These are phyloP conservation scores for Schizochytrium sp. DNA, from an alignment of 108 stramenopile genomes.

Conservation along the genomic window DNA sequence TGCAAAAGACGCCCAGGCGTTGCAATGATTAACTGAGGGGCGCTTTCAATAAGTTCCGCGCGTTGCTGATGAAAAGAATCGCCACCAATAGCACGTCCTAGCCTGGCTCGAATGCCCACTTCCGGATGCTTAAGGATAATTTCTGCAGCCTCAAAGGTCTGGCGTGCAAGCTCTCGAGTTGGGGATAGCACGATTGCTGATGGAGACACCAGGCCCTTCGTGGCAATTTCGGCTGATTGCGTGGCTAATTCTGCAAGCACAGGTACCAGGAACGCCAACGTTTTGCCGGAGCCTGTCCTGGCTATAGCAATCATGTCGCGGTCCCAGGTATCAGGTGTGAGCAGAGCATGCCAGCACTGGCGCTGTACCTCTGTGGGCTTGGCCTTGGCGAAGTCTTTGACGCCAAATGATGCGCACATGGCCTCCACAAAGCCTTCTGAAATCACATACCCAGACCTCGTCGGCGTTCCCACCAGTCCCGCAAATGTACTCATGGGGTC, in stretches of 20 bases:
- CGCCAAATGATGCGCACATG: neutral
- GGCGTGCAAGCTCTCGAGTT: slow-evolving; percentile 77
- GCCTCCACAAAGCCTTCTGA: slow-evolving; percentile 40
- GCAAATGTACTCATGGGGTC: neutral
- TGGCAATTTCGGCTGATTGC: slow-evolving; percentile 65
- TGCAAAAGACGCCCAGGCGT: slow-evolving; percentile 77
- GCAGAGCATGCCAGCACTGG: slow-evolving; percentile 5
- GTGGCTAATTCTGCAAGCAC: slow-evolving; percentile 59
- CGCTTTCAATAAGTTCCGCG: slow-evolving; percentile 67
- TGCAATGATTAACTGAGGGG: slow-evolving; percentile 67
- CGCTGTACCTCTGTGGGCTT: slow-evolving; percentile 55
- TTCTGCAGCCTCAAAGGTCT: slow-evolving; percentile 70
- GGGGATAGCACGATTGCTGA: slow-evolving; percentile 74
- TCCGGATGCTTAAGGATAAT: slow-evolving; percentile 70
- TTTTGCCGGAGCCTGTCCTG: slow-evolving; percentile 79
- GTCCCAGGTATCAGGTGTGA: neutral
- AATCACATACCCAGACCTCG: neutral
- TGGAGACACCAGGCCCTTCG: slow-evolving; percentile 61
- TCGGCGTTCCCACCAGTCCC: neutral
- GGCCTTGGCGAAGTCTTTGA: neutral
- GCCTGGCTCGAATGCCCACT: slow-evolving; percentile 54
- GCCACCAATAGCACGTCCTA: slow-evolving; percentile 68
- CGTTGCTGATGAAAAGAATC: slow-evolving; percentile 72
- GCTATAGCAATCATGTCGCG: slow-evolving; percentile 77
- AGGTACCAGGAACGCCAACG: slow-evolving; percentile 75